Evolutionary conservation across 2,329 filamentous ascomycete genomes (phyloP).

Genomic region (Colletotrichum euphorbiae): DNA sequence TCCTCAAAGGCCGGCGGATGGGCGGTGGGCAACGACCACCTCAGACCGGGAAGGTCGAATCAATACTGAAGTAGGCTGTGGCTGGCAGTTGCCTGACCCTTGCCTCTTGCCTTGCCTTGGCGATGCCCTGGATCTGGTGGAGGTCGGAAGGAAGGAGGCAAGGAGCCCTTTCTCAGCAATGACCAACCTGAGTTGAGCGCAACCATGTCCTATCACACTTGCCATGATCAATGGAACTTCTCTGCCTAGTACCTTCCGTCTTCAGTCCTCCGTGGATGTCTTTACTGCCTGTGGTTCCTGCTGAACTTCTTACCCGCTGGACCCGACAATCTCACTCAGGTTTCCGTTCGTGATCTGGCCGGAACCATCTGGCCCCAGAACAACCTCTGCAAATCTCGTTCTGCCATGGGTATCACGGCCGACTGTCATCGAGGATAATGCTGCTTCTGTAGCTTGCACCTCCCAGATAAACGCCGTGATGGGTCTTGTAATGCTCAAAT

Average conservation of each 20-base stretch:
- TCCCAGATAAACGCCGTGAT: slow-evolving; percentile 1
- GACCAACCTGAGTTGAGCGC: slow-evolving; percentile 4
- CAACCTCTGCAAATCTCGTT: neutral
- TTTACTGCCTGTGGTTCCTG: neutral
- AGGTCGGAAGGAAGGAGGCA: neutral
- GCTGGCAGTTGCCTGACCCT: slow-evolving; percentile 11
- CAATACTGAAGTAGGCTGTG: slow-evolving; percentile 5
- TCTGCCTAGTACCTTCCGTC: neutral
- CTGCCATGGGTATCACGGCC: slow-evolving; percentile 8
- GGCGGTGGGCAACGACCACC: neutral
- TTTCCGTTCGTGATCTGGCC: slow-evolving; percentile 16
- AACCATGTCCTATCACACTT: slow-evolving; percentile 7
- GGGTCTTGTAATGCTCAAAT: neutral
- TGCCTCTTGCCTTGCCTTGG: neutral
- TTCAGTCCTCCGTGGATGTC: neutral
- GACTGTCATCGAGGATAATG: neutral
- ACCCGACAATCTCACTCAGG: slow-evolving; percentile 11
- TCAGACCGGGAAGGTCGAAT: neutral
- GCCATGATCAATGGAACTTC: neutral
- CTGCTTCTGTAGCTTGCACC: neutral
- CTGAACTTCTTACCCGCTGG: neutral
- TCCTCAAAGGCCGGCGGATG: no score
- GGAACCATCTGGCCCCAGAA: neutral
- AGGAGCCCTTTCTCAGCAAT: slow-evolving; percentile 17
- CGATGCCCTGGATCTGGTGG: neutral